A percentile compares a stretch with the other conserved stretches of the same genome.
Conservation (phyloP, 2,329 filamentous ascomycete genomes). For the Claviceps sp. region DNA sequence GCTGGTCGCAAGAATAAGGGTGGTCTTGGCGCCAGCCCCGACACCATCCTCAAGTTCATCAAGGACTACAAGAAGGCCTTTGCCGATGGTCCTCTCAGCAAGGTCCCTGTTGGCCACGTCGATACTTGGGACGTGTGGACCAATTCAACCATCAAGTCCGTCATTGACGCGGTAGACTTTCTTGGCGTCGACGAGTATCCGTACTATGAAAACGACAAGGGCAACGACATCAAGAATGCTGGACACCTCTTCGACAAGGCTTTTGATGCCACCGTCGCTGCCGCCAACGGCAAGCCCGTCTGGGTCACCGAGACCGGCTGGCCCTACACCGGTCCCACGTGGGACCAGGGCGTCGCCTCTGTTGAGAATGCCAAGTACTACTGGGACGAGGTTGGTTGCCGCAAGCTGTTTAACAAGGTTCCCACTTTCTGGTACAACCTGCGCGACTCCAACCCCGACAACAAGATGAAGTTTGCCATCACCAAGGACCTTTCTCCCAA, state of each 20-base stretch:
- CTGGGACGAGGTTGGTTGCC: conserved; percentile 50
- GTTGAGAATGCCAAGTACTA: conserved; percentile 47
- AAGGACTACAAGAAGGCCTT: conserved; percentile 47
- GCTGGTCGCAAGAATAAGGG: conserved; percentile 50
- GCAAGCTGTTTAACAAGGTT: conserved; percentile 38
- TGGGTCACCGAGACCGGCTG: conserved; percentile 55
- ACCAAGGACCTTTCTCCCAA: conserved; percentile 38
- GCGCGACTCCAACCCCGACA: conserved; percentile 46
- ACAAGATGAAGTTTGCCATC: conserved; percentile 44
- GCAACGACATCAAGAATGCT: conserved; percentile 42
- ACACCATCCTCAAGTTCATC: conserved; percentile 52
- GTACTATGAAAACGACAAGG: conserved; percentile 47
- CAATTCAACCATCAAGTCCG: conserved; percentile 43
- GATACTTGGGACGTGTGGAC: conserved; percentile 55
- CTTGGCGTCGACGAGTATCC: conserved; percentile 53
- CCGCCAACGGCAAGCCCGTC: conserved; percentile 38
- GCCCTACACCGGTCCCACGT: conserved; percentile 41
- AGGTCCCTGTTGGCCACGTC: conserved; percentile 47
- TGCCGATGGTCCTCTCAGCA: conserved; percentile 26
- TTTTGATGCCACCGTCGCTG: conserved; percentile 29
- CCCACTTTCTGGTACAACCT: conserved; percentile 50
- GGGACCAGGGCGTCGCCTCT: conserved; percentile 41
- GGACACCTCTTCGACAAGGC: conserved; percentile 40
- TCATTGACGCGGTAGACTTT: conserved; percentile 51
- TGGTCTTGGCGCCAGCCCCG: conserved; percentile 45